Evolutionary conservation across 768 basidiomycete genomes (phyloP).

Genomic region (Strobilomyces echinocephalus): DNA sequence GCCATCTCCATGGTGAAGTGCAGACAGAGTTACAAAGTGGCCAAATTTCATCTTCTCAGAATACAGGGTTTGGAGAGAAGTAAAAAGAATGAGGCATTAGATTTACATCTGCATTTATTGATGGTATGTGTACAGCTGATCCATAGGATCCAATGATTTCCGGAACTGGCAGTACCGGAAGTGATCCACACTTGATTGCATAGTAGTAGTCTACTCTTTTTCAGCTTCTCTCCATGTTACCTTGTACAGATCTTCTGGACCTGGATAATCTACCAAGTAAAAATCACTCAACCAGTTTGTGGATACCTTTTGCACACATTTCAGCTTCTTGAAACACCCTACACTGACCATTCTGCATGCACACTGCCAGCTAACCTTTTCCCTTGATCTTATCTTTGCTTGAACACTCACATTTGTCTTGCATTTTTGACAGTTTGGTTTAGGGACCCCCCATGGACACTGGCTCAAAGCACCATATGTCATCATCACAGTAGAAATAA

Average conservation of each 20-base stretch:
- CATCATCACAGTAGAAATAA: neutral
- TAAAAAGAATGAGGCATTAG: neutral
- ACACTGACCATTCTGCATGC: neutral
- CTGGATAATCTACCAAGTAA: neutral
- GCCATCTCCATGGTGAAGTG: neutral
- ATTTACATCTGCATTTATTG: neutral
- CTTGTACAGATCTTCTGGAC: neutral
- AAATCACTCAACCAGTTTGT: neutral
- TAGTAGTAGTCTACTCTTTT: too few species aligned
- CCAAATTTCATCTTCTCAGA: neutral
- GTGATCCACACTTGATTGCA: too few species aligned
- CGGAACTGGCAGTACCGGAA: too few species aligned
- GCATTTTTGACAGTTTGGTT: neutral
- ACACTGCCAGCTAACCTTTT: neutral
- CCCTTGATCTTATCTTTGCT: neutral
- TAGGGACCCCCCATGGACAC: neutral
- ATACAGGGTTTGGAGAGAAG: neutral
- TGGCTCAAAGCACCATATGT: conserved; percentile 1
- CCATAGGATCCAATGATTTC: neutral
- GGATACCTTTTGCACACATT: neutral
- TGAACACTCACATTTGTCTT: neutral
- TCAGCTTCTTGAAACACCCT: neutral
- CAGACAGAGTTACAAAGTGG: neutral
- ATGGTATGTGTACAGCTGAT: neutral
- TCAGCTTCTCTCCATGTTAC: neutral